Conservation (phyloP, 148 eudicot genomes). For the Vaccinium vitisidaea region DNA sequence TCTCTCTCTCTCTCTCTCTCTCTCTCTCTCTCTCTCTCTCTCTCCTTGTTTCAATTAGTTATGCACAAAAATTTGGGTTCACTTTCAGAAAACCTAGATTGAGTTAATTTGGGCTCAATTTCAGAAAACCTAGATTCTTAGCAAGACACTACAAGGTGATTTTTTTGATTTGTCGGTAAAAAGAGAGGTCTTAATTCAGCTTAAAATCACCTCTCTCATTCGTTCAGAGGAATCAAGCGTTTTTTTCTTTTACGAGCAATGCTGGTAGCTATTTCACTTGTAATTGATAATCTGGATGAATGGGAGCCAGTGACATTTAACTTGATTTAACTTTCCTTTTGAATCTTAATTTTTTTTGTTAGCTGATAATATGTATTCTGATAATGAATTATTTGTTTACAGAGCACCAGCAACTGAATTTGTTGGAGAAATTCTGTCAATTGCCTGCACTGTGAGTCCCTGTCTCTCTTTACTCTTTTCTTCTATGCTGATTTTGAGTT, state of each 20-base stretch:
- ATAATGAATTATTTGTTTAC: neutral
- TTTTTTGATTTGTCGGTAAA: neutral
- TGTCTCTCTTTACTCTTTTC: neutral
- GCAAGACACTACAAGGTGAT: neutral
- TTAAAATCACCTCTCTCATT: neutral
- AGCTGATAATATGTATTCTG: too few relatives aligned
- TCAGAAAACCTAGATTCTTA: too few relatives aligned
- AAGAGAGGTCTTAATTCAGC: neutral
- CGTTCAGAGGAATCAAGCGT: neutral
- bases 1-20: too few relatives aligned
- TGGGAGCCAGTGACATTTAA: neutral
- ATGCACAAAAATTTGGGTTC: too few relatives aligned
- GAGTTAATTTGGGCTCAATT: too few relatives aligned
- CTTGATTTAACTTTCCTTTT: neutral
- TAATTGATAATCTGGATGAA: neutral
- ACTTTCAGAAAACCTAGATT: too few relatives aligned
- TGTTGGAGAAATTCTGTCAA: neutral
- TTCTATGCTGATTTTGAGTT: neutral
- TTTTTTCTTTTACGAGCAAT: neutral
- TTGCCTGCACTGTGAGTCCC: neutral
- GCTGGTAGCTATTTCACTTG: neutral
- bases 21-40: too few relatives aligned
- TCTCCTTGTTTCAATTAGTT: too few relatives aligned
- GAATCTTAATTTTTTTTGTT: neutral
- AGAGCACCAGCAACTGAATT: neutral